Evolutionary conservation across 176 grass and related monocot species (phyloP).

Genomic region (Avena sativa): DNA sequence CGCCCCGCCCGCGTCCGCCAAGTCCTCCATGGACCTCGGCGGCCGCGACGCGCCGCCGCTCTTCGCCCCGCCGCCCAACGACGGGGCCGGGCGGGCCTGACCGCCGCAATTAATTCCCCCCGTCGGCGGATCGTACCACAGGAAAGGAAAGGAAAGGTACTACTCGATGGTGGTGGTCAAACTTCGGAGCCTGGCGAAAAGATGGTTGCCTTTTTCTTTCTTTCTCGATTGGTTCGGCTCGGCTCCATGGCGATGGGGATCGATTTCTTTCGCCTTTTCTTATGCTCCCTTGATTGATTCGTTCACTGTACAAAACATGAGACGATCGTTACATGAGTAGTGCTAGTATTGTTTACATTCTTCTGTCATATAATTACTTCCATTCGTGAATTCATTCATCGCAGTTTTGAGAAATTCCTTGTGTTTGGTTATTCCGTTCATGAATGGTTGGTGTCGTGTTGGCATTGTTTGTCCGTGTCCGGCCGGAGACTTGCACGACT

Average conservation of each 20-base stretch:
- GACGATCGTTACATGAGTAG: slow-evolving; percentile 21
- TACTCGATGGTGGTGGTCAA: neutral
- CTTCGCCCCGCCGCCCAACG: slow-evolving; percentile 39
- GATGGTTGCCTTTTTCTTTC: slow-evolving; percentile 31
- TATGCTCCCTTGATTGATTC: slow-evolving; percentile 18
- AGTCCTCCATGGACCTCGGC: slow-evolving; percentile 80
- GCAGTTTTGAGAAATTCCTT: slow-evolving; percentile 30
- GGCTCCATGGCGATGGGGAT: neutral
- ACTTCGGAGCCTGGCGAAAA: neutral
- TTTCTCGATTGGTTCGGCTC: slow-evolving; percentile 25
- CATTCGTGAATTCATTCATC: slow-evolving; percentile 28
- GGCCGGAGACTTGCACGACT: slow-evolving; percentile 36
- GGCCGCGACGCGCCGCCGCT: slow-evolving; percentile 68
- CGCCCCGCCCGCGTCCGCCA: slow-evolving; percentile 57
- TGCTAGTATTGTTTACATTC: neutral
- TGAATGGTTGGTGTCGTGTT: neutral
- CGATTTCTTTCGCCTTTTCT: neutral
- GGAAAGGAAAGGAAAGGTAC: neutral
- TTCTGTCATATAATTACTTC: neutral
- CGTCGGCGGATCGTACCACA: neutral
- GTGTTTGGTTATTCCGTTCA: neutral
- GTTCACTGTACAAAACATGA: slow-evolving; percentile 37
- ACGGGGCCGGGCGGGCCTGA: slow-evolving; percentile 31
- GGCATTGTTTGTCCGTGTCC: neutral
- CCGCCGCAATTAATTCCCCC: neutral